phyloP scores from a whole-genome alignment of 352 stramenopile species.

The Aphanomyces invadans region DNA sequence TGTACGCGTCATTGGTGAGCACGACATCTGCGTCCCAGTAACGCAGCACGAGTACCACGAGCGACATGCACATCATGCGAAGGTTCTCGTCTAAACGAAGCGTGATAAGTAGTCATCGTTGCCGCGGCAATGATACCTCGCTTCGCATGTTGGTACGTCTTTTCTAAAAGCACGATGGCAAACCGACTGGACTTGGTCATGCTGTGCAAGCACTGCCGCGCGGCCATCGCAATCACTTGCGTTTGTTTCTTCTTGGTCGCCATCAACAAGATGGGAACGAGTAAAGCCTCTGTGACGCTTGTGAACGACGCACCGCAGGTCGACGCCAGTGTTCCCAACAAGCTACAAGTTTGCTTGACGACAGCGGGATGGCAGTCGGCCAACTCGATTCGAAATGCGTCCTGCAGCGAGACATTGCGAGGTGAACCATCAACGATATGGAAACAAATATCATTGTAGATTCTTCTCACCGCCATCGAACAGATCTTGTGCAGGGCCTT shows the following conservation, averaged over 20 bases:
- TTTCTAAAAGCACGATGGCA: neutral
- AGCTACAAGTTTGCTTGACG: constrained; percentile 20
- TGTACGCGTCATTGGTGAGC: neutral
- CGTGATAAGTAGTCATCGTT: too few relatives aligned
- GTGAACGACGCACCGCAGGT: constrained; percentile 5
- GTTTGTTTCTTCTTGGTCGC: constrained; percentile 25
- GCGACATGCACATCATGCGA: constrained; percentile 19
- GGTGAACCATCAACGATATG: neutral
- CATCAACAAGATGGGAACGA: constrained; percentile 8
- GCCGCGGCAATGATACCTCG: neutral
- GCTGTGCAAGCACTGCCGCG: constrained; percentile 16
- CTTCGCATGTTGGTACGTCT: constrained; percentile 7
- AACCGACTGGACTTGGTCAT: constrained; percentile 10
- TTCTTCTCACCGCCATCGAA: neutral
- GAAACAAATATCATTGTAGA: neutral
- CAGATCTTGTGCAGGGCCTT: neutral
- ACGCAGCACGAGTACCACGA: constrained; percentile 16
- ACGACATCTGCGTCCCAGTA: constrained; percentile 11
- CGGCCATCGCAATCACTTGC: constrained; percentile 17
- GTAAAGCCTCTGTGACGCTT: neutral
- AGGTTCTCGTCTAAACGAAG: constrained; percentile 1
- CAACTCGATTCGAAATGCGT: constrained; percentile 6
- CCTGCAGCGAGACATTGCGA: neutral
- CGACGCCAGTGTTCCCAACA: constrained; percentile 13
- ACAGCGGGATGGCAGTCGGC: constrained; percentile 6